Percentiles rank a stretch among this genome's conserved stretches.
Conservation (phyloP, 805 yeast species). For the Zygosaccharomyces bailii region DNA sequence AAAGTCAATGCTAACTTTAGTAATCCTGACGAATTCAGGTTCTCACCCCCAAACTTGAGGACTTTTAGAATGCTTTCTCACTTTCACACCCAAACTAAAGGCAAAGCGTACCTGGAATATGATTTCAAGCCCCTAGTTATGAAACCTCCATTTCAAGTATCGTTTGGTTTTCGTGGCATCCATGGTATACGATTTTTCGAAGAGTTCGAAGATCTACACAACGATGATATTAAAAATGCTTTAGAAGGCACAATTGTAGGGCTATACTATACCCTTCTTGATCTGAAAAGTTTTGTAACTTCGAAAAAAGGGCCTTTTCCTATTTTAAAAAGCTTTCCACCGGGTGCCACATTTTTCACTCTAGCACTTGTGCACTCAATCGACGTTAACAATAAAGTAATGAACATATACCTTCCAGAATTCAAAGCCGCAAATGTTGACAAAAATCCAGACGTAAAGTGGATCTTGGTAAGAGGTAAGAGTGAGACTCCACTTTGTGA, state of each 20-base stretch:
- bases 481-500: slow-evolving; percentile 65
- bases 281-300: slow-evolving; percentile 13
- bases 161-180: slow-evolving; percentile 40
- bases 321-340: slow-evolving; percentile 15
- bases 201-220: slow-evolving; percentile 31
- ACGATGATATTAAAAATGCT: slow-evolving; percentile 35
- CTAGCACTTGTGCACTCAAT: slow-evolving; percentile 67
- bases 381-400: slow-evolving; percentile 35
- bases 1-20: slow-evolving; percentile 38
- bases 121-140: slow-evolving; percentile 44
- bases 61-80: slow-evolving; percentile 49
- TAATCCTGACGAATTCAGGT: slow-evolving; percentile 33
- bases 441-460: slow-evolving; percentile 23
- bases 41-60: slow-evolving; percentile 51
- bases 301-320: slow-evolving; percentile 16
- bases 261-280: slow-evolving; percentile 21
- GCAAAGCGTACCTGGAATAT: slow-evolving; percentile 21
- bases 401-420: slow-evolving; percentile 58
- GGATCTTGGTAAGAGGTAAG: slow-evolving; percentile 57
- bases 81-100: slow-evolving; percentile 43
- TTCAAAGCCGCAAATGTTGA: slow-evolving; percentile 17
- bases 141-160: slow-evolving; percentile 41
- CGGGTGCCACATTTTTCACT: slow-evolving; percentile 16
- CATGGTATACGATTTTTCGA: slow-evolving; percentile 38
- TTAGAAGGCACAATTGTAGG: slow-evolving; percentile 39